Evolutionary conservation across 306 rosid genomes (phyloP).

Genomic region (Lupinus albus): DNA sequence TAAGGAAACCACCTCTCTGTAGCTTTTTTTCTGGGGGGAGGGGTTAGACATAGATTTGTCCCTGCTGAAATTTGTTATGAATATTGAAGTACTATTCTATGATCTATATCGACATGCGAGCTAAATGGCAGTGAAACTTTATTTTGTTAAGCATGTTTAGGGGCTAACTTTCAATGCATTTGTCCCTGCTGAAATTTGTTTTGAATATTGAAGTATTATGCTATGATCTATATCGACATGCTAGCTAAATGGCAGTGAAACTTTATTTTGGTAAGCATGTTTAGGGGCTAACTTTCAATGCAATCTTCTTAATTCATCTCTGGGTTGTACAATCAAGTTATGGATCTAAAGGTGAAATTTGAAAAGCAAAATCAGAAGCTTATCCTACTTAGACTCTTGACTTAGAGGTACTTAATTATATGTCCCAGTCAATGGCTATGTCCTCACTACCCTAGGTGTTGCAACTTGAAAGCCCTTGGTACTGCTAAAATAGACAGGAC

Average conservation of each 20-base stretch:
- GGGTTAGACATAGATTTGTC: too few relatives aligned
- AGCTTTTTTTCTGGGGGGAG: too few relatives aligned
- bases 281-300: background rate
- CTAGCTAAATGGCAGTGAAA: background rate
- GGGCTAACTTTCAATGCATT: background rate
- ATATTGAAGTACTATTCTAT: background rate
- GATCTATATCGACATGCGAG: background rate
- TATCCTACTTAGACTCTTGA: background rate
- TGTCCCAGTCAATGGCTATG: background rate
- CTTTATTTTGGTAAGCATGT: background rate
- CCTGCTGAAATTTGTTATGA: background rate
- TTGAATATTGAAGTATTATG: background rate
- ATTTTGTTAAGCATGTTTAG: background rate
- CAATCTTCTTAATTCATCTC: background rate
- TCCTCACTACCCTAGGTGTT: background rate
- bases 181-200: background rate
- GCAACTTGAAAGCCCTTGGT: background rate
- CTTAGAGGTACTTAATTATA: background rate
- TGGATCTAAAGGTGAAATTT: background rate
- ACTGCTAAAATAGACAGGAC: background rate
- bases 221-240: background rate
- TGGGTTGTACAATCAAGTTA: background rate
- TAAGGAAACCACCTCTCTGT: background rate
- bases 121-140: background rate
- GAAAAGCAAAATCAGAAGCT: background rate